phyloP scores from a whole-genome alignment of 106 monocot species.

The Dendrobium chrysotoxum region DNA sequence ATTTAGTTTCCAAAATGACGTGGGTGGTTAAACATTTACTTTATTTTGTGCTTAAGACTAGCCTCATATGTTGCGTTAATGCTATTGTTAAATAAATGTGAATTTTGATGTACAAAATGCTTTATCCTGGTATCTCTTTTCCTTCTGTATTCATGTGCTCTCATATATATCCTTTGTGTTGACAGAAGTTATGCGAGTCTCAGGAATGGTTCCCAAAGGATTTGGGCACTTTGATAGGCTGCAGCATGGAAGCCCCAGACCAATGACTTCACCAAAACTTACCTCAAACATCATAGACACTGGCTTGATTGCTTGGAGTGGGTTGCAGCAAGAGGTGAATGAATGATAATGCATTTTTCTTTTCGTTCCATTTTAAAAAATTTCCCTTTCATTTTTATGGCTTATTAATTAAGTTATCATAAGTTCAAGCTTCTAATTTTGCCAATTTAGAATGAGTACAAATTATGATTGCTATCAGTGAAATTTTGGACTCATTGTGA shows the following conservation, averaged over 20 bases:
- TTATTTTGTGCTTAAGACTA: background rate
- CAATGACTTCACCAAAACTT: conserved; percentile 55
- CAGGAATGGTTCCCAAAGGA: conserved; percentile 66
- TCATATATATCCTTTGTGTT: conserved; percentile 8
- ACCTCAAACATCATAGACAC: too few species aligned
- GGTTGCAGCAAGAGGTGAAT: conserved; percentile 54
- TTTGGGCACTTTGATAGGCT: conserved; percentile 63
- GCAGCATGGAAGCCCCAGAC: conserved; percentile 80
- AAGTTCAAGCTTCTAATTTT: background rate
- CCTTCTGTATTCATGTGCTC: background rate
- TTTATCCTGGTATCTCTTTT: background rate
- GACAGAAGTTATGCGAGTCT: conserved; percentile 78
- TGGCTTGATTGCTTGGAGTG: too few species aligned
- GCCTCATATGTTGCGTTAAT: background rate
- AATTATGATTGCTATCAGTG: background rate
- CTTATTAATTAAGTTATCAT: background rate
- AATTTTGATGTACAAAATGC: too few species aligned
- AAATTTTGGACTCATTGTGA: background rate
- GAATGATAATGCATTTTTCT: background rate
- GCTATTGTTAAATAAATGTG: too few species aligned
- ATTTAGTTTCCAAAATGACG: background rate
- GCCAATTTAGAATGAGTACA: background rate
- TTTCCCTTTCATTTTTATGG: background rate
- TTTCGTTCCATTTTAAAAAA: background rate
- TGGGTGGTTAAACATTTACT: background rate